Conservation (phyloP, 140 eudicot genomes). For the Oenanthe javanica region DNA sequence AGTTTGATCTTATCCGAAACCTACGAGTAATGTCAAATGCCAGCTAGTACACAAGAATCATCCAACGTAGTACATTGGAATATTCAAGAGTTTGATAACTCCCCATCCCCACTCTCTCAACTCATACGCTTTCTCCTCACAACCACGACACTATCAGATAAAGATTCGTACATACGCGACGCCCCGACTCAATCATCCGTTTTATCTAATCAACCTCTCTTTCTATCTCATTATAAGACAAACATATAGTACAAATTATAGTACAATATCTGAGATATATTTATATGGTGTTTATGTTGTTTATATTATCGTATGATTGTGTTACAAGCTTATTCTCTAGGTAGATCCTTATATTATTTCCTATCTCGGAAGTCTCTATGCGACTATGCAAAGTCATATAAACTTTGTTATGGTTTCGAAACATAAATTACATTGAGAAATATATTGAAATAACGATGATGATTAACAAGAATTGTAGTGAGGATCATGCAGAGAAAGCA, state of each 20-base stretch:
- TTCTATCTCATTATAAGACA: conserved; percentile 2
- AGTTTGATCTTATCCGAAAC: conserved; percentile 55
- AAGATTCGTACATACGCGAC: conserved; percentile 85
- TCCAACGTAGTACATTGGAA: conserved; percentile 26
- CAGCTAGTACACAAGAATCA: conserved; percentile 40
- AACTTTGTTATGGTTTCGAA: neutral
- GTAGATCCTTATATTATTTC: conserved; percentile 47
- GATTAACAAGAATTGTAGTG: conserved; percentile 15
- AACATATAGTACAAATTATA: neutral
- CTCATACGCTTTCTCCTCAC: conserved; percentile 13
- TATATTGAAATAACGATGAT: conserved; percentile 11
- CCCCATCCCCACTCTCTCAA: conserved; percentile 2
- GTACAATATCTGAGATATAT: neutral
- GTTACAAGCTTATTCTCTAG: conserved; percentile 70
- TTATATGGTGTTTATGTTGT: conserved; percentile 5
- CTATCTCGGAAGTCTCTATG: conserved; percentile 48
- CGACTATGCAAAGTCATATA: conserved; percentile 23
- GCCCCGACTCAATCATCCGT: conserved; percentile 57
- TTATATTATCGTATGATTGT: conserved; percentile 22
- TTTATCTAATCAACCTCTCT: conserved; percentile 12
- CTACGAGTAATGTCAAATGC: conserved; percentile 36
- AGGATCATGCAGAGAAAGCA: conserved; percentile 28
- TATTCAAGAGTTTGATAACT: conserved; percentile 35
- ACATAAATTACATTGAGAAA: neutral
- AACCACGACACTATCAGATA: conserved; percentile 10